Evolutionary conservation across 192 early-diverging fungal genomes (phyloP).

Genomic region (Backusella luteola): DNA sequence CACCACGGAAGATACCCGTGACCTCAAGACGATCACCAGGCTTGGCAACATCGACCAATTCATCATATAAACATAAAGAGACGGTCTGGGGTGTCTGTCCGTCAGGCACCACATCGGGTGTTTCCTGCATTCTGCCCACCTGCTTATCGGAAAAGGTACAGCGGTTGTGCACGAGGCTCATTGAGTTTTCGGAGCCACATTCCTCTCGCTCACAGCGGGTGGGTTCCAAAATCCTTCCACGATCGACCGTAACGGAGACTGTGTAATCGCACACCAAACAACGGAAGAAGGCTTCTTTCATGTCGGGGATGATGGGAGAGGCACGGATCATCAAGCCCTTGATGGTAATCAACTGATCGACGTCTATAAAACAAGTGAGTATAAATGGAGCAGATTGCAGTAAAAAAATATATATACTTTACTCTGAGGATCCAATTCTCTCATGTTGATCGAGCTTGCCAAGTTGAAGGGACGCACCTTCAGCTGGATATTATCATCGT

Average conservation of each 20-base stretch:
- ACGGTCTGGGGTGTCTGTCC: conserved; percentile 99
- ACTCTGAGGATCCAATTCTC: conserved; percentile 89
- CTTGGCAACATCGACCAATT: conserved; percentile 89
- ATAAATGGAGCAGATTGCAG: no score
- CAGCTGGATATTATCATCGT: conserved; percentile 27
- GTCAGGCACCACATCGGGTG: conserved; percentile 91
- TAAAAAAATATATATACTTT: conserved; percentile 10
- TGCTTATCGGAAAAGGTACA: conserved; percentile 93
- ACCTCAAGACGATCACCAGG: conserved; percentile 95
- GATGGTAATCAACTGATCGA: conserved; percentile 94
- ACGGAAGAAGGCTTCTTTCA: conserved; percentile 92
- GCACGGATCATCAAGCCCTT: conserved; percentile 92
- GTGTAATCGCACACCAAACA: conserved; percentile 90
- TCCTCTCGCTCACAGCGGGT: conserved; percentile 74
- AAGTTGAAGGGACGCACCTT: conserved; percentile 89
- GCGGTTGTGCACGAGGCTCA: conserved; percentile 94
- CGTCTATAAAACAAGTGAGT: conserved; percentile 52
- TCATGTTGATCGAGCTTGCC: conserved; percentile 75
- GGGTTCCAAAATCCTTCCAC: conserved; percentile 87
- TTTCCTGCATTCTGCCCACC: conserved; percentile 91
- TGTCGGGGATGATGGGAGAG: conserved; percentile 92
- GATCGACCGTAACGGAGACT: conserved; percentile 74
- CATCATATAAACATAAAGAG: conserved; percentile 87
- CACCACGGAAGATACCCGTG: conserved; percentile 92
- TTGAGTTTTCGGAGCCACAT: conserved; percentile 79